These are phyloP conservation scores for Lentinula sp. DNA, from an alignment of 768 basidiomycete genomes.

Conservation along the genomic window DNA sequence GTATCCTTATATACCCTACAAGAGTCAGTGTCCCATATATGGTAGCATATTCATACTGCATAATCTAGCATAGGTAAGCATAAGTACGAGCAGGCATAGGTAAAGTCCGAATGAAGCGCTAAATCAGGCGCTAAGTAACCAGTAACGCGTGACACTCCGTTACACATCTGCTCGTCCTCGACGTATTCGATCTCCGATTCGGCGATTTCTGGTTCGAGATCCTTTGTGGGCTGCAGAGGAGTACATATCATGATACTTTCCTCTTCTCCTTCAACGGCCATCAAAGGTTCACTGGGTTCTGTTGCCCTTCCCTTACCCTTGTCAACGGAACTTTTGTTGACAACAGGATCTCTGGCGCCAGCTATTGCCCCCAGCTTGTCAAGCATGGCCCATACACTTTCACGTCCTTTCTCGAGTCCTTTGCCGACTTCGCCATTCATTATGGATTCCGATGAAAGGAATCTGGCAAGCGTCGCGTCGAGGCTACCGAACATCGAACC, in stretches of 20 bases:
- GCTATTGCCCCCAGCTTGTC: conserved; percentile 27
- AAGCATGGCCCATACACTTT: conserved; percentile 57
- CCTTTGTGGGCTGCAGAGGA: conserved; percentile 56
- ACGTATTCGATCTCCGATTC: conserved; percentile 49
- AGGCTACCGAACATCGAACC: conserved; percentile 23
- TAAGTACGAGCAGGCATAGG: too few species aligned
- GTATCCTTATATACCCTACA: too few species aligned
- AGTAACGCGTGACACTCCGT: too few species aligned
- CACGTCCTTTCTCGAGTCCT: conserved; percentile 22
- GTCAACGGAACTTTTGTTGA: background rate
- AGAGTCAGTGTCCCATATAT: too few species aligned
- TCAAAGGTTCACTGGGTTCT: conserved; percentile 14
- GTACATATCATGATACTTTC: conserved; percentile 72
- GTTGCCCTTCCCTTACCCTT: conserved; percentile 14
- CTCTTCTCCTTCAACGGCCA: conserved; percentile 34
- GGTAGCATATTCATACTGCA: too few species aligned
- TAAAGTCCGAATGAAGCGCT: too few species aligned
- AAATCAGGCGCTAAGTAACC: too few species aligned
- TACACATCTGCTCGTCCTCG: conserved; percentile 23
- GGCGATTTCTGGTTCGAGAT: conserved; percentile 66
- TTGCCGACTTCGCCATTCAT: conserved; percentile 52
- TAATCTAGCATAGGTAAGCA: too few species aligned
- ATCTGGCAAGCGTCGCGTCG: conserved; percentile 41
- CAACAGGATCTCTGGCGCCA: background rate
- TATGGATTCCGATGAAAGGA: conserved; percentile 53